These are phyloP conservation scores for Cystobasidiaceae sp. DNA, from an alignment of 1,284 basidiomycete species.

Conservation along the genomic window DNA sequence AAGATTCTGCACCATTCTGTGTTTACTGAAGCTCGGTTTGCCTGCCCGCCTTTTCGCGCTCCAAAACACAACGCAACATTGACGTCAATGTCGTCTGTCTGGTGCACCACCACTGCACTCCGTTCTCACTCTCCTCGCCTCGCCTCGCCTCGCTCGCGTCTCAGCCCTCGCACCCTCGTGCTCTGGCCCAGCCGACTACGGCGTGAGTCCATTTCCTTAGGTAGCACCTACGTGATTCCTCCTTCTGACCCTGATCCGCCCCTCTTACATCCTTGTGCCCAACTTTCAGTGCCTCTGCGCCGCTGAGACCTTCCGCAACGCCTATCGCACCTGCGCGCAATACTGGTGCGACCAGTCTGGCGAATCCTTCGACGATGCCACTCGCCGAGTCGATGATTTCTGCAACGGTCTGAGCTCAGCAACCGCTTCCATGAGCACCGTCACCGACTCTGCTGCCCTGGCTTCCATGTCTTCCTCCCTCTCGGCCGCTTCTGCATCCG, in stretches of 20 bases:
- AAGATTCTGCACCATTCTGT: background rate
- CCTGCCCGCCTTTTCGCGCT: background rate
- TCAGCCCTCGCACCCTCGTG: constrained; percentile 15
- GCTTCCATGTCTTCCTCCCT: background rate
- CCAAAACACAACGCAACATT: background rate
- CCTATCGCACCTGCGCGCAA: constrained; percentile 8
- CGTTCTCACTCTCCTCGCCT: background rate
- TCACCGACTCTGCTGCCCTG: background rate
- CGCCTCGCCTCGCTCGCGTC: background rate
- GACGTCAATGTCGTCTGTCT: background rate
- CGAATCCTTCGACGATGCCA: background rate
- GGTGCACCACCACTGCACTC: background rate
- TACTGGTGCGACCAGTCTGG: constrained; percentile 7
- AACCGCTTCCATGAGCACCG: background rate
- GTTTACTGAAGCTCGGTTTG: background rate
- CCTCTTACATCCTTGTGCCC: background rate
- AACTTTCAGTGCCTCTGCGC: constrained; percentile 14
- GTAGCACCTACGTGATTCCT: no score
- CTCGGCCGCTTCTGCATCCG: background rate
- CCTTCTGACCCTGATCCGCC: no score
- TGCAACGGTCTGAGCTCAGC: background rate
- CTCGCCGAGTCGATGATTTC: background rate
- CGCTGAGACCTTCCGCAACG: background rate
- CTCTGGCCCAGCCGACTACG: constrained; percentile 16
- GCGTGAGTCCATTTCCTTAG: background rate